Evolutionary conservation across 805 yeast species (phyloP), one percentile per base, ranked within the genome.

Genomic region (Zygosaccharomyces pseudorouxii): DNA sequence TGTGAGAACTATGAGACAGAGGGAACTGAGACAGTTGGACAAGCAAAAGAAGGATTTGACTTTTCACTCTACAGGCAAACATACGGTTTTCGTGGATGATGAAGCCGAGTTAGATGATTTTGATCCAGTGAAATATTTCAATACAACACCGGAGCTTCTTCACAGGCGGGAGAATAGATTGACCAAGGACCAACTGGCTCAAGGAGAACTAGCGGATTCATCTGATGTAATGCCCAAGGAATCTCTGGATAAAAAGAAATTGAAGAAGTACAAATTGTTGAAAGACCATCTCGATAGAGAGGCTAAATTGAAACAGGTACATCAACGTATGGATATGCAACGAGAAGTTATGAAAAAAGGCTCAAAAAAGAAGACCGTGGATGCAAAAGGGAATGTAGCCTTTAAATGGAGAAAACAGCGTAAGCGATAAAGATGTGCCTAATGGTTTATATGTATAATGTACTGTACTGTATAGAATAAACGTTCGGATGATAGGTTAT

Each of bases 321-420:
- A 88, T 60, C 75, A 75, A 37, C 79, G 82, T 59, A 81, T 90
- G 81, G 86, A 85, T 48, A 58, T 79, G 48, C 95, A 89, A 59
- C 80, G 86, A 52, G 95, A 90, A 62, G 76, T 89, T 47, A 89
- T 92, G 96, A 88, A 88, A 65, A 85, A 82, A 55, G 98, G 98
- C 0, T 80, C 81, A 52, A 87, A 86, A 70, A 86, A 84, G 76
- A 89, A 89, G 71, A 65, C 84, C 4, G 73, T 76, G 2, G 84
- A 76, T 48, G 71, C 75, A 12, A 76, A 79, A 29, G 98, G 98
- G 3, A 77, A 78, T 48, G 78, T 79, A 0, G 73, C 76, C 2
- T 93, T 79, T 71, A 88, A 88, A 70, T 92, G 97, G 96, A 87
- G 84, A 64, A 84, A 79, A 57, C 81, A 80, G 62, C 77, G 95